Conservation (phyloP, 805 yeast species). For the Lipomyces oligophaga region DNA sequence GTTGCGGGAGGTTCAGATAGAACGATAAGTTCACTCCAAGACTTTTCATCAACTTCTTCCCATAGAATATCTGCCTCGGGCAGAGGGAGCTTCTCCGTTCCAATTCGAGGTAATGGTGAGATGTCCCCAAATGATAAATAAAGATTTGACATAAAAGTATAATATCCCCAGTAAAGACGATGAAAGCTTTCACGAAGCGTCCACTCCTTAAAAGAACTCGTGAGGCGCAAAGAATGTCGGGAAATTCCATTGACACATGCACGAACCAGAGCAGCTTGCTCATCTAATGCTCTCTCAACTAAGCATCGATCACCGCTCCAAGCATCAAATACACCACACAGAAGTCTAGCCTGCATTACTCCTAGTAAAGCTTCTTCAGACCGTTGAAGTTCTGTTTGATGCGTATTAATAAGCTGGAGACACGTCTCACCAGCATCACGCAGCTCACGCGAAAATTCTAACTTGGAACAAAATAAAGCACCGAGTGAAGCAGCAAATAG, state of each 20-base stretch:
- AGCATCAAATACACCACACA: conserved; percentile 17
- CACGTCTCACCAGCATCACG: conserved; percentile 6
- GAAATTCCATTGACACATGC: conserved; percentile 16
- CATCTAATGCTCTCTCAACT: conserved; percentile 17
- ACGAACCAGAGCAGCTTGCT: conserved; percentile 16
- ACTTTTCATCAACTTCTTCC: conserved; percentile 17
- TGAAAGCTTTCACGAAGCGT: conserved; percentile 13
- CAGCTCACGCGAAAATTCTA: conserved; percentile 4
- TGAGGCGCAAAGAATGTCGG: conserved; percentile 1
- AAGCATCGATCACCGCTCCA: conserved; percentile 13
- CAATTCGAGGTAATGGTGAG: conserved; percentile 16
- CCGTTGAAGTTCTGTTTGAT: neutral
- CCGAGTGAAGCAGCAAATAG: conserved; percentile 14
- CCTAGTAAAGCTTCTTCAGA: conserved; percentile 5
- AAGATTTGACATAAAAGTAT: conserved; percentile 15
- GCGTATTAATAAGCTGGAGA: neutral
- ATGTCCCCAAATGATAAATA: conserved; percentile 14
- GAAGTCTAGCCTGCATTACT: conserved; percentile 13
- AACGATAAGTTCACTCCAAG: conserved; percentile 6
- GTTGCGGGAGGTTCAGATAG: conserved; percentile 7
- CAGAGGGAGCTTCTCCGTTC: conserved; percentile 27
- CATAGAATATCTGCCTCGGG: conserved; percentile 32
- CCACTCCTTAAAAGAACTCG: conserved; percentile 5
- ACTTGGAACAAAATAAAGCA: neutral
- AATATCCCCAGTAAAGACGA: conserved; percentile 18